Evolutionary conservation across 768 basidiomycete species (phyloP).

Genomic region (Amanita brunnescens): DNA sequence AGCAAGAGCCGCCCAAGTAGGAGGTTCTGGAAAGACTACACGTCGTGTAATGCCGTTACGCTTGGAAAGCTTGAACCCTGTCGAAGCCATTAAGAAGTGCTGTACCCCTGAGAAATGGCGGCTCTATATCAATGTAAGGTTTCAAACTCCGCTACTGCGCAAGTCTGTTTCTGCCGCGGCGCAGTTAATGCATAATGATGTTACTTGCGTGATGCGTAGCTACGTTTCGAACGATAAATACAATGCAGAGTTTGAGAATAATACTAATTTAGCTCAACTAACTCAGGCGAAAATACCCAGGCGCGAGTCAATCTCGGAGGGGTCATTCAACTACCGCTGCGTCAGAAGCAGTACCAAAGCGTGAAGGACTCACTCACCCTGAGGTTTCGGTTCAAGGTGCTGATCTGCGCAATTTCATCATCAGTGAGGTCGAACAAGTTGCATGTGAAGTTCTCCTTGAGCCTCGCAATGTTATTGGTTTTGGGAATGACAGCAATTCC

Average conservation of each 20-base stretch:
- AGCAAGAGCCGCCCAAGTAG: constrained; percentile 52
- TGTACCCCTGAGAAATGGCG: not conserved
- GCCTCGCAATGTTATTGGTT: constrained; percentile 37
- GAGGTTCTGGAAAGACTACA: constrained; percentile 39
- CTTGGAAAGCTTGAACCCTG: constrained; percentile 60
- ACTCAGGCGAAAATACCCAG: constrained; percentile 62
- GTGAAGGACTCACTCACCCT: constrained; percentile 39
- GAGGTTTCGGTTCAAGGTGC: constrained; percentile 48
- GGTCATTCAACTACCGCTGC: constrained; percentile 53
- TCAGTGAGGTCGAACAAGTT: constrained; percentile 39
- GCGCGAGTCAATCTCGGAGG: constrained; percentile 54
- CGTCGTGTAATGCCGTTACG: constrained; percentile 52
- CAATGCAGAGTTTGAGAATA: no score
- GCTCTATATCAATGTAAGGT: constrained; percentile 3
- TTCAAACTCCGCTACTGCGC: constrained; percentile 38
- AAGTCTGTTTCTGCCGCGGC: constrained; percentile 26
- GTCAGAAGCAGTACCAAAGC: not conserved
- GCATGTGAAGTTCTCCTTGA: constrained; percentile 40
- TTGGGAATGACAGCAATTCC: constrained; percentile 74
- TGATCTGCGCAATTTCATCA: constrained; percentile 51
- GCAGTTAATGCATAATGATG: constrained; percentile 6
- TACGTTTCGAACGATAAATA: no score
- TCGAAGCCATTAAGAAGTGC: constrained; percentile 11
- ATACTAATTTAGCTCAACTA: no score
- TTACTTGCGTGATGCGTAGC: no score